Base-by-base conservation (phyloP, 225 moss, liverwort and hornwort genomes). In the Antitrichia curtipendula region DNA sequence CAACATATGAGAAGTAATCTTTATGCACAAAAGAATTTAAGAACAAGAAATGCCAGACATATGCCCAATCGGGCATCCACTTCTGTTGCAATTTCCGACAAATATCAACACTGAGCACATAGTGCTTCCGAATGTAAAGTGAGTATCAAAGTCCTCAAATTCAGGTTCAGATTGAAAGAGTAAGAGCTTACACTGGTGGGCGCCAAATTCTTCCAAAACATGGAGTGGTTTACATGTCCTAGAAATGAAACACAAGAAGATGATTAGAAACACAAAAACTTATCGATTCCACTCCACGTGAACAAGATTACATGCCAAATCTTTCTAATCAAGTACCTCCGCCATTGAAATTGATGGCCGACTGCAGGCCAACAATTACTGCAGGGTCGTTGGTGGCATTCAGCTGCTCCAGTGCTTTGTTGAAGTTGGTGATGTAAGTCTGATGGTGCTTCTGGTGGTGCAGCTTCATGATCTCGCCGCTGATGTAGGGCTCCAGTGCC, bases 401-500 rank as follows among this genome's bases (percentile, higher is more conserved):
- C 83, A 98, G 90, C 91, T 97, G 95, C 90, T 98, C 98, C 38
- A 98, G 90, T 40, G 95, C 97, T 92, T 98, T 97, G 87, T 98
- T 98, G 91, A 92, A 97, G 72, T 94, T 95, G 24, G 98, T 98
- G 66, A 98, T 81, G 85, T 98, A 98, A 25, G 98, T 94, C 92
- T 97, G 98, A 81, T 98, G 98, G 91, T 98, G 98, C 95, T 98
- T 98, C 91, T 95, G 89, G 82, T 98, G 98, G 90, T 98, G 98
- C 89, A 98, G 87, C 92, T 95, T 85, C 98, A 98, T 98, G 87
- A 98, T 98, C 21, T 97, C 96, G 23, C 89, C 95, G n/a, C 97
- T 98, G 84, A 98, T 98, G 78, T 57, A 89, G 4, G 98, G 98
- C 91, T 98, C 98, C 85, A 98, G 88, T 19, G 91, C 98, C 43